Evolutionary conservation across 306 rosid genomes (phyloP).

Genomic region (Ceratonia siliqua): DNA sequence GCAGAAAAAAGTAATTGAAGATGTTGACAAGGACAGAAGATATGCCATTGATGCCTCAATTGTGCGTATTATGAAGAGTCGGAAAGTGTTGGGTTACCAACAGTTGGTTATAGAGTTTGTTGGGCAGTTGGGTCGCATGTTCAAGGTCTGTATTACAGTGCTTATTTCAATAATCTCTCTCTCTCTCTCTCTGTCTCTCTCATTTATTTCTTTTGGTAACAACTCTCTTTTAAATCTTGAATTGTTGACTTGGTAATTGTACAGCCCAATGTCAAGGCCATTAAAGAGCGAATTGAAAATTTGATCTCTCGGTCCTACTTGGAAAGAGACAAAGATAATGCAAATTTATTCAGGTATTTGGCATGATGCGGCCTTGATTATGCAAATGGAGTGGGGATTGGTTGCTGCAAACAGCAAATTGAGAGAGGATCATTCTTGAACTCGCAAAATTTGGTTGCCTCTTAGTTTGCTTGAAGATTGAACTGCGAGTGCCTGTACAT

Average conservation of each 20-base stretch:
- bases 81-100: constrained; percentile 72
- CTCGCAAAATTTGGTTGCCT: constrained; percentile 33
- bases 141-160: constrained; percentile 55
- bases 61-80: constrained; percentile 86
- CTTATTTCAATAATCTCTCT: not conserved
- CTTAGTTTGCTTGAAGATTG: too few relatives aligned
- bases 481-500: too few relatives aligned
- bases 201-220: too few relatives aligned
- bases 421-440: constrained; percentile 32
- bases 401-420: constrained; percentile 37
- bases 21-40: constrained; percentile 87
- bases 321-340: constrained; percentile 85
- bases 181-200: not conserved
- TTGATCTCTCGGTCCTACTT: constrained; percentile 83
- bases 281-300: constrained; percentile 85
- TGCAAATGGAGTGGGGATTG: constrained; percentile 29
- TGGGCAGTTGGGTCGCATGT: constrained; percentile 86
- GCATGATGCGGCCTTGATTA: constrained; percentile 53
- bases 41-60: constrained; percentile 91
- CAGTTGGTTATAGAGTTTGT: constrained; percentile 82
- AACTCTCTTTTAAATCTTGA: not conserved
- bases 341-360: constrained; percentile 73
- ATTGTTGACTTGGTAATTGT: constrained; percentile 23
- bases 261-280: constrained; percentile 85
- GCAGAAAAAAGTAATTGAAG: constrained; percentile 79